Base-by-base conservation (phyloP, 371 early-diverging fungal species). In the Saksenaea vasiformis region DNA sequence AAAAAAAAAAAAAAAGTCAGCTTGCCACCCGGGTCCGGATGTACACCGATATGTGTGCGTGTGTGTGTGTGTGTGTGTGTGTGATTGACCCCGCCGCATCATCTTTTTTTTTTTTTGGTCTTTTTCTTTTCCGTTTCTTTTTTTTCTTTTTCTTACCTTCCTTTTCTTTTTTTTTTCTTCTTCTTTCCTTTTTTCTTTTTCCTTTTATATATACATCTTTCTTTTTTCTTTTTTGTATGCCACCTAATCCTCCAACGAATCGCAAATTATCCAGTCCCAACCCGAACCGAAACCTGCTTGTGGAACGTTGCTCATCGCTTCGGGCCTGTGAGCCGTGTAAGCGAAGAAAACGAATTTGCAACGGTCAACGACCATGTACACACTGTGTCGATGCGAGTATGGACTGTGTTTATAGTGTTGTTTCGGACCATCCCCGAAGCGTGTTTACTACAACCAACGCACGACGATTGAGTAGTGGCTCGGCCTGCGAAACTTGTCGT, bases 401-500 rank as follows among this genome's bases (percentile, higher is more conserved):
- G 53, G 72, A 71, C 13, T 74, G 75, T 54, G 66, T 72, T 13
- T 72, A 72, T 56, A 72, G 67, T 19, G 73, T 69, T 22, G 69
- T 72, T 19, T 66, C 68, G n/a, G 73, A 72, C 51, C 69, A 65
- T 11, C 61, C 73, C 35, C 63, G 73, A 11, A 63, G 65, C 10
- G 73, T 72, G 11, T 72, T 72, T 39, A 66, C 67, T 3, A 72
- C 73, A 1, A 70, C 61, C 37, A 76, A 66, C 54, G 81, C 81
- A 5, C 72, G 82, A 43, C 70, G 82, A 17, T 56, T 82, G 22
- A 77, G 77, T 56, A 77, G 78, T 36, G 82, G 82, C 44, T 79
- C 79, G 39, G 82, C 82, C 35, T 82, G 82, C 58, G 82, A 82
- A 67, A 77, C 78, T 9, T 82, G 82, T 56, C 72, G 82, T 37